These are phyloP conservation scores for Acanthamoeba lugdunensis DNA, from an alignment of 208 protist genomes.

Conservation along the genomic window DNA sequence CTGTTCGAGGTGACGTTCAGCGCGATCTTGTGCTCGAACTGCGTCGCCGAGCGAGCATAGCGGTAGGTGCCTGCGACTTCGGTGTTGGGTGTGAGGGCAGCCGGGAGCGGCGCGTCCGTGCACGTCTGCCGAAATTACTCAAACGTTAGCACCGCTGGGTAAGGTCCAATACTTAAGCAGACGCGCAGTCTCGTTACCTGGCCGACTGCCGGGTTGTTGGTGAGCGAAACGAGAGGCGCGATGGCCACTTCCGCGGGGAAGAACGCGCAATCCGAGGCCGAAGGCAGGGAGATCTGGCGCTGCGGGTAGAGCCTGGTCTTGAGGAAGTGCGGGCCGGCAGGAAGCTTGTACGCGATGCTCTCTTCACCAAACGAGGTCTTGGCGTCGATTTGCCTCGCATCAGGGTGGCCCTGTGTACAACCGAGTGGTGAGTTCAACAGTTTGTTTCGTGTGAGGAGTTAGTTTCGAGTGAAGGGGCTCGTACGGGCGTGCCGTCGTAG, in stretches of 20 bases:
- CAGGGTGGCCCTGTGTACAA: background rate
- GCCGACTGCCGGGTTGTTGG: constrained; percentile 11
- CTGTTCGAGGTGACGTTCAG: constrained; percentile 35
- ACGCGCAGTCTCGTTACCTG: constrained; percentile 22
- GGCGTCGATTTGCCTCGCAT: background rate
- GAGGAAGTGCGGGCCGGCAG: constrained; percentile 7
- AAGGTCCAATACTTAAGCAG: background rate
- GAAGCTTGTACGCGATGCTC: constrained; percentile 46
- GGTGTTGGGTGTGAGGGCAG: background rate
- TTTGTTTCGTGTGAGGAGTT: background rate
- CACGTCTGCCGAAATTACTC: background rate
- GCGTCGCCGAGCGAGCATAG: background rate
- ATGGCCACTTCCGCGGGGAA: constrained; percentile 39
- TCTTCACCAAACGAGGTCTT: constrained; percentile 32
- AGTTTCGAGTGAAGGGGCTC: background rate
- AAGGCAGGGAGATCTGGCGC: constrained; percentile 31
- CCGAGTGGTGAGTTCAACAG: background rate
- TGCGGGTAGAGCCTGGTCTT: constrained; percentile 44
- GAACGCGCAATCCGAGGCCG: background rate
- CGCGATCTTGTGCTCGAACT: background rate
- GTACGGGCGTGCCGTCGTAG: constrained; percentile 46
- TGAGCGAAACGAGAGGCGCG: background rate
- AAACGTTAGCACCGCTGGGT: background rate
- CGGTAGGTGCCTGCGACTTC: background rate
- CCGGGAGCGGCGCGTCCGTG: background rate